Percentiles rank a stretch among this genome's conserved stretches.
These are phyloP conservation scores for Penicillium crystallinum DNA, from an alignment of 495 filamentous ascomycete species.

Conservation along the genomic window DNA sequence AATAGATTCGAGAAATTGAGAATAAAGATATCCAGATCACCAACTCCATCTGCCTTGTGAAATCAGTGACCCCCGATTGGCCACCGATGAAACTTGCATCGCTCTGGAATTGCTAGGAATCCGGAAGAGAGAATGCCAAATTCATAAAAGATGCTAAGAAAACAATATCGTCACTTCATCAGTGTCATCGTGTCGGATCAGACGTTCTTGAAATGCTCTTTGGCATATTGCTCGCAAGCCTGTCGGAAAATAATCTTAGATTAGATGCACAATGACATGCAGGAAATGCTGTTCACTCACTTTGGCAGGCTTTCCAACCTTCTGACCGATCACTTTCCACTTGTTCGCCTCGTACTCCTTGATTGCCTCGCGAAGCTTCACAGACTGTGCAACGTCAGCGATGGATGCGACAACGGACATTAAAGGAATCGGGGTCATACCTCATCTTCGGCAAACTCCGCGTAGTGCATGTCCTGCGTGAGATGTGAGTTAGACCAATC, in stretches of 20 bases:
- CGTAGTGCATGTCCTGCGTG: constrained; percentile 92
- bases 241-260: constrained; percentile 25
- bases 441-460: constrained; percentile 97
- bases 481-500: constrained; percentile 21
- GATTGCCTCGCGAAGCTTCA: constrained; percentile 84
- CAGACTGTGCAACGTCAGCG: constrained; percentile 55
- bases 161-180: constrained; percentile 37
- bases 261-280: constrained; percentile 9
- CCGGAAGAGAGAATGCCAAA: constrained; percentile 30
- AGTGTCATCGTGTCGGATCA: constrained; percentile 28
- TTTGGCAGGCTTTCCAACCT: constrained; percentile 97
- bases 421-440: constrained; percentile 45
- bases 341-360: constrained; percentile 98
- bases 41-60: constrained; percentile 31
- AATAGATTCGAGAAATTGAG: constrained; percentile 3
- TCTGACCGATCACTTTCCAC: constrained; percentile 94
- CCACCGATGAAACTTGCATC: constrained; percentile 23
- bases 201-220: constrained; percentile 78
- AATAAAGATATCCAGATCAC: constrained; percentile 22
- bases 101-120: constrained; percentile 31
- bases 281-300: constrained; percentile 39
- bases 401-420: constrained; percentile 7
- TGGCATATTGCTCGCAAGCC: constrained; percentile 98
- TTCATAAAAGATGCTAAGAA: constrained; percentile 30
- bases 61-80: constrained; percentile 14